phyloP scores from a whole-genome alignment of 2,329 filamentous ascomycete genomes.

The Fusarium sp. region DNA sequence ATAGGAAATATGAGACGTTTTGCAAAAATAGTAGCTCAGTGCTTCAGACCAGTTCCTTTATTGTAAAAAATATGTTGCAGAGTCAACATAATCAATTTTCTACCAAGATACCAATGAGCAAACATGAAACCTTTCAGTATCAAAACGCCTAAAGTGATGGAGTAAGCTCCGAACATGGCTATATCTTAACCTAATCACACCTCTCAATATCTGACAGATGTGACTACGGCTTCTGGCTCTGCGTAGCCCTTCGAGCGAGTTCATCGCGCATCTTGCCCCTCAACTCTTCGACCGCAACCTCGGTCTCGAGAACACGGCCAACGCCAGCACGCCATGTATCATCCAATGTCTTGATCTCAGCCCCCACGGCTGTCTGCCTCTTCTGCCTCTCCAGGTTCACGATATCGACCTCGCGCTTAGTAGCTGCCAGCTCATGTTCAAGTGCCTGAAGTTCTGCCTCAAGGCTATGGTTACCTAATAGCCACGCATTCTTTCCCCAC shows the following conservation, averaged over 20 bases:
- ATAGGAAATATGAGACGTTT: slow-evolving; percentile 6
- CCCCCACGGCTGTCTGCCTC: slow-evolving; percentile 77
- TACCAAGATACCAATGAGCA: background rate
- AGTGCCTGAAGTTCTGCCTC: slow-evolving; percentile 75
- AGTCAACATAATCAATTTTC: background rate
- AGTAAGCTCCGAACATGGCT: slow-evolving; percentile 3
- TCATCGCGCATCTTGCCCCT: slow-evolving; percentile 75
- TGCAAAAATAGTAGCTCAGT: background rate
- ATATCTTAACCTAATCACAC: background rate
- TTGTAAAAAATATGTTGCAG: background rate
- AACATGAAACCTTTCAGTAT: slow-evolving; percentile 22
- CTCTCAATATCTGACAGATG: background rate
- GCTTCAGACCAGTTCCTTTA: background rate
- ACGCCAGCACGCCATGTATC: slow-evolving; percentile 84
- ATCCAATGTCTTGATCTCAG: slow-evolving; percentile 80
- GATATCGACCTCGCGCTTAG: slow-evolving; percentile 77
- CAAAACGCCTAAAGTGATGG: slow-evolving; percentile 27
- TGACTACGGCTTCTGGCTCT: slow-evolving; percentile 14
- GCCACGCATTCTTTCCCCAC: slow-evolving; percentile 91
- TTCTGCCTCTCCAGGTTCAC: slow-evolving; percentile 78
- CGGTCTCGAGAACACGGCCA: slow-evolving; percentile 84
- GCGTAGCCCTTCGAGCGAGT: slow-evolving; percentile 57
- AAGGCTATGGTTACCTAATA: slow-evolving; percentile 84
- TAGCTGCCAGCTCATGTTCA: slow-evolving; percentile 79
- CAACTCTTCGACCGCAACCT: slow-evolving; percentile 83